Evolutionary conservation across 371 early-diverging fungal species (phyloP).

Genomic region (Lichtheimia ramosa): DNA sequence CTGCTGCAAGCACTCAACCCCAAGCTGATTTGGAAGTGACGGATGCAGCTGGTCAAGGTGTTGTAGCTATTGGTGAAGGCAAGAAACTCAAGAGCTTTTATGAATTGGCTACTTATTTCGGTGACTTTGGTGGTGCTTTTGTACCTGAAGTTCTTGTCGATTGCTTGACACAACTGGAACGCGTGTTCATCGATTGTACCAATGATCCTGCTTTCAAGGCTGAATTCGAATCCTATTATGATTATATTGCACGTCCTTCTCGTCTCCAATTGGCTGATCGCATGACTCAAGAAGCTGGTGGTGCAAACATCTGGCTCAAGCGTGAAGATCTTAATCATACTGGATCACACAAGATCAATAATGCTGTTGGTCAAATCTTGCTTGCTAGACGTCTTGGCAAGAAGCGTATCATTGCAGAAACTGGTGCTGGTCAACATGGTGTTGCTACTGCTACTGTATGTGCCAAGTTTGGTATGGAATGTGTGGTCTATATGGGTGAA

Average conservation of each 20-base stretch:
- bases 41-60: slow-evolving; percentile 19
- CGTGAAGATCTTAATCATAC: slow-evolving; percentile 98
- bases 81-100: slow-evolving; percentile 43
- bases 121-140: slow-evolving; percentile 96
- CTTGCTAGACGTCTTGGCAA: slow-evolving; percentile 95
- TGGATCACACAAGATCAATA: slow-evolving; percentile 98
- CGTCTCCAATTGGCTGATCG: slow-evolving; percentile 85
- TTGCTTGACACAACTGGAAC: slow-evolving; percentile 87
- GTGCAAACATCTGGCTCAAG: slow-evolving; percentile 96
- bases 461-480: slow-evolving; percentile 95
- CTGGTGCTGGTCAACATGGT: slow-evolving; percentile 98
- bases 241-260: slow-evolving; percentile 91
- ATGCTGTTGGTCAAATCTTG: slow-evolving; percentile 92
- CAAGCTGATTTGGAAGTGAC: slow-evolving; percentile 39
- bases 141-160: slow-evolving; percentile 95
- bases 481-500: slow-evolving; percentile 96
- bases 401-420: slow-evolving; percentile 96
- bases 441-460: slow-evolving; percentile 98
- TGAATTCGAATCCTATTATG: slow-evolving; percentile 88
- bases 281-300: slow-evolving; percentile 75
- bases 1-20: slow-evolving; percentile 22
- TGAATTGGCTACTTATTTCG: slow-evolving; percentile 77
- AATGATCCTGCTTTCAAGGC: slow-evolving; percentile 87
- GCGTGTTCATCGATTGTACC: slow-evolving; percentile 76
- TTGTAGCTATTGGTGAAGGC: slow-evolving; percentile 8